Evolutionary conservation across 352 stramenopile species (phyloP).

Genomic region (Globisporangium spiculum): DNA sequence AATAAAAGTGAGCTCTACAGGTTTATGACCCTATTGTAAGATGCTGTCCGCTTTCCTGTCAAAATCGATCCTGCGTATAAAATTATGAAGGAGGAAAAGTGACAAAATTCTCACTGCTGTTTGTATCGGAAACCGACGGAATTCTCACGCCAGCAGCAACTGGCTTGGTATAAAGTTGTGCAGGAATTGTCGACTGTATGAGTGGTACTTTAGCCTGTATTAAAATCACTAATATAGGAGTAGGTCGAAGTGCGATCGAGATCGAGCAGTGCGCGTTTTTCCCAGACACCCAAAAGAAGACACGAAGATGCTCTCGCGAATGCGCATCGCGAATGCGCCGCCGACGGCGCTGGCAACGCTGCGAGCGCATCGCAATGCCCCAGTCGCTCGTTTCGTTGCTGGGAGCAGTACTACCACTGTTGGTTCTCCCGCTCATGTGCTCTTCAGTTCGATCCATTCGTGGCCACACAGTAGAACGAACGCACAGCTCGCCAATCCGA

Average conservation of each 20-base stretch:
- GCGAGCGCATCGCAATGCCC: background rate
- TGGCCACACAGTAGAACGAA: background rate
- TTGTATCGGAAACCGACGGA: too few species aligned
- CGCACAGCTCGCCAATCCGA: background rate
- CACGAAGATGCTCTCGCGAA: slow-evolving; percentile 7
- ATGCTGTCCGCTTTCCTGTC: too few species aligned
- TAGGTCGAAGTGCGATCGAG: too few species aligned
- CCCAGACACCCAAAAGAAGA: background rate
- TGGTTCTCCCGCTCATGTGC: background rate
- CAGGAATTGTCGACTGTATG: too few species aligned
- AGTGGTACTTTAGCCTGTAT: too few species aligned
- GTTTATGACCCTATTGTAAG: too few species aligned
- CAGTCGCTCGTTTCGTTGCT: background rate
- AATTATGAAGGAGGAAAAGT: too few species aligned
- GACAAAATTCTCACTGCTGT: too few species aligned
- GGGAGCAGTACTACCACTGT: background rate
- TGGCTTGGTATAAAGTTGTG: too few species aligned
- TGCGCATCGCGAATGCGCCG: slow-evolving; percentile 3
- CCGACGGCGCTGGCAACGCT: background rate
- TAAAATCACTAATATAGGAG: too few species aligned
- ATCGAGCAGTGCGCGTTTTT: background rate
- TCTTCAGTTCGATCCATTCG: slow-evolving; percentile 6
- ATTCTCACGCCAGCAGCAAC: too few species aligned
- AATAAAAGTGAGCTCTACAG: background rate
- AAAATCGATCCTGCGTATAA: too few species aligned